Evolutionary conservation across 306 rosid species (phyloP), one percentile per base, ranked within the genome.

Genomic region (Coriaria nepalensis): DNA sequence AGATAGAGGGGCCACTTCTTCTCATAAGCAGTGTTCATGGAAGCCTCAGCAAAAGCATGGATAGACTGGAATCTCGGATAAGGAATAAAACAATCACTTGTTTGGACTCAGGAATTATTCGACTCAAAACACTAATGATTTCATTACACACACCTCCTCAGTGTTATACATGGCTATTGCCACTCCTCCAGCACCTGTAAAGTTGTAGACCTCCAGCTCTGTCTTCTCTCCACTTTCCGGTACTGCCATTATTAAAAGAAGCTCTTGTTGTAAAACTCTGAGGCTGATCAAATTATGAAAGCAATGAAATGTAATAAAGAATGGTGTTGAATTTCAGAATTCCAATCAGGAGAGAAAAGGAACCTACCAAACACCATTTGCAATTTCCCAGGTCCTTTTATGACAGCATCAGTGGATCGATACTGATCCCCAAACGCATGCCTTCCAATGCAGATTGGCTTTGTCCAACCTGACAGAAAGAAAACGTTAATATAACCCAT

Each of bases 351-450:
- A 46, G 57, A 64, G 42, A 35, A 13, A 56, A 71, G 51, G 64
- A 7, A 13, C 51, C 56, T 87, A 90, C 98, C 98, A 73, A 77
- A 90, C 47, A 85, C 85, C 67, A 90, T 47, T 69, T 79, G 81
- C 75, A 90, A 56, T 73, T 70, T 77, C 47, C 98, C 98, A 55
- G 98, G 60, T 71, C 98, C 98, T 63, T 79, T 71, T 51, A 85
- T 79, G 37, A 90, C 95, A 45, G 93, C 9, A 66, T 90, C 98
- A 73, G 95, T 85, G 43, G 98, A 94, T 67, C 78, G 60, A 50
- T 90, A 90, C 73, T 90, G 98, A 55, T 90, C 98, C 39, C 98
- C 98, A 59, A 90, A 90, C 45, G 98, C 98, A 75, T 90, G 98
- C 58, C 98, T 82, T 67, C 98, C 98, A 36, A 90, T 85, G 67